Conservation (phyloP, 2,329 filamentous ascomycete genomes). For the Neocatenulostroma microsporum region DNA sequence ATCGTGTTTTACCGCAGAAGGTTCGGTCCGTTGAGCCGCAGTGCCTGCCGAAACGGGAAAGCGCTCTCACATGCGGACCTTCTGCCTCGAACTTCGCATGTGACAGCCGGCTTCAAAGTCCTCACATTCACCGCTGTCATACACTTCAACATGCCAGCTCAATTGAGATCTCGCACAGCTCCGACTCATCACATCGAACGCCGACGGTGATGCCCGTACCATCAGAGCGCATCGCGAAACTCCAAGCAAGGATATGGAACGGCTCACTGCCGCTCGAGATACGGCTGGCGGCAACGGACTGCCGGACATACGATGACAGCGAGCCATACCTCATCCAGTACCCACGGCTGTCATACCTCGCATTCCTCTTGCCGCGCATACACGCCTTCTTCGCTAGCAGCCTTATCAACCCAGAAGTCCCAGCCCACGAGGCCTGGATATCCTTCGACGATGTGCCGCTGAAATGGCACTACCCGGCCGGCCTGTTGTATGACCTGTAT, state of each 20-base stretch:
- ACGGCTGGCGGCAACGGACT: conserved; percentile 50
- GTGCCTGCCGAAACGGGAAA: no score
- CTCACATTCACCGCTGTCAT: no score
- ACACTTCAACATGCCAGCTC: no score
- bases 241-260: conserved; percentile 50
- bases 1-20: no score
- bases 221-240: conserved; percentile 24
- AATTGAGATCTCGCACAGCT: no score
- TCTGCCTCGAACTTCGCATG: no score
- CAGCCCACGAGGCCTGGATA: conserved; percentile 52
- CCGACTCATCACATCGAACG: no score
- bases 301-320: conserved; percentile 51
- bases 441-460: conserved; percentile 60
- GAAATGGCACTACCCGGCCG: conserved; percentile 65
- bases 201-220: conserved; percentile 23
- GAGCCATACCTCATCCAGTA: conserved; percentile 56
- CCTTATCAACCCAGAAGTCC: conserved; percentile 51
- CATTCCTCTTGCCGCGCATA: conserved; percentile 55
- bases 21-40: no score
- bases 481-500: conserved; percentile 62
- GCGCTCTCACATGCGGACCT: no score
- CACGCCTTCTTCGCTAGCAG: conserved; percentile 54
- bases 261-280: conserved; percentile 55
- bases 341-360: conserved; percentile 61
- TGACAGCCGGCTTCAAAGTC: no score